Percentiles rank a stretch among this genome's conserved stretches.
These are phyloP conservation scores for Hymenoscyphus fructigenus DNA, from an alignment of 2,329 filamentous ascomycete species.

Conservation along the genomic window DNA sequence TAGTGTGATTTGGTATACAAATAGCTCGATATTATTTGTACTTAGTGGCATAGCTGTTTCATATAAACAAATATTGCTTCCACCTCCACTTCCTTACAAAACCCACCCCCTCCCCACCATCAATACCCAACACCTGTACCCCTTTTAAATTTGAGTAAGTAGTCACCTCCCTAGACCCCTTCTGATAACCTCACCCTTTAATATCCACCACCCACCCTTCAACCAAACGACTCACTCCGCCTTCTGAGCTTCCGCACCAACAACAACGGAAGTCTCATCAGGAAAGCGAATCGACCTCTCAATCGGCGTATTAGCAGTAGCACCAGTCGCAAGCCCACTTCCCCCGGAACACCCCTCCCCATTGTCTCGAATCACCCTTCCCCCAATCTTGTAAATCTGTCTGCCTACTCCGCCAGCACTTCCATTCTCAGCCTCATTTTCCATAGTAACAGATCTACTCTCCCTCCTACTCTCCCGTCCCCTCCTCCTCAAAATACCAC, in stretches of 20 bases:
- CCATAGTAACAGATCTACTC: constrained; percentile 18
- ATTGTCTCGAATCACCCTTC: constrained; percentile 31
- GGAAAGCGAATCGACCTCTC: constrained; percentile 46
- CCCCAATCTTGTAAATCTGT: constrained; percentile 44
- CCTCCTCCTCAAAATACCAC: constrained; percentile 26
- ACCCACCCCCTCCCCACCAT: too few species aligned
- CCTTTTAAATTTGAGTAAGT: too few species aligned
- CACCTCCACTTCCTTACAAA: too few species aligned
- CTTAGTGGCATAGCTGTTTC: too few species aligned
- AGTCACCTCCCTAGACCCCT: too few species aligned
- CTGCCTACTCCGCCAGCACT: constrained; percentile 18
- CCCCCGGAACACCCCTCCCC: background rate
- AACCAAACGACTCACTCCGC: background rate
- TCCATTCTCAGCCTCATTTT: constrained; percentile 15
- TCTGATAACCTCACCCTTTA: background rate
- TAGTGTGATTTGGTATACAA: too few species aligned
- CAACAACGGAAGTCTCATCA: constrained; percentile 37
- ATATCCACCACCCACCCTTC: background rate
- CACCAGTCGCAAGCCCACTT: background rate
- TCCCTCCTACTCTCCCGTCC: constrained; percentile 10
- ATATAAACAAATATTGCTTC: too few species aligned
- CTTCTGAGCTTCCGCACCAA: background rate
- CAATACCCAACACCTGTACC: too few species aligned
- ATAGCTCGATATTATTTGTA: too few species aligned
- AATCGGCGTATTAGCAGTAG: constrained; percentile 8